These are phyloP conservation scores for Mucor irregularis DNA, from an alignment of 371 early-diverging fungal species.

Conservation along the genomic window DNA sequence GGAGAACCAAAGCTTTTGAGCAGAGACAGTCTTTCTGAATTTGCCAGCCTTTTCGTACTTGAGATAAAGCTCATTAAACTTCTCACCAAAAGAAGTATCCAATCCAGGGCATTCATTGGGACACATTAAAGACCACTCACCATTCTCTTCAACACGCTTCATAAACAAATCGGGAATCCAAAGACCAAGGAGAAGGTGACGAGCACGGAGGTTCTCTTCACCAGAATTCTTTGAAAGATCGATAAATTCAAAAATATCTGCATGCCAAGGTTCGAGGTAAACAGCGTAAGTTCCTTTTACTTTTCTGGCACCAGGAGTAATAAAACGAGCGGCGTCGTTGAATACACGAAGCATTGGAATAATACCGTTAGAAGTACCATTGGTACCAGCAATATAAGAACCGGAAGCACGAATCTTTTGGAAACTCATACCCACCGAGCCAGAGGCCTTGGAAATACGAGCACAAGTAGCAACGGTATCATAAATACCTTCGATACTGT, in stretches of 20 bases:
- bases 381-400: constrained; percentile 91
- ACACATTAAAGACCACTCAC: constrained; percentile 94
- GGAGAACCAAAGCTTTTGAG: constrained; percentile 95
- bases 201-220: constrained; percentile 92
- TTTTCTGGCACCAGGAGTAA: constrained; percentile 96
- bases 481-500: constrained; percentile 93
- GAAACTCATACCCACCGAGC: constrained; percentile 92
- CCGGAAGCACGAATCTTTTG: constrained; percentile 90
- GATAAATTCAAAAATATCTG: constrained; percentile 92
- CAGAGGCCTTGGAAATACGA: constrained; percentile 91
- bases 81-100: constrained; percentile 84
- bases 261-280: constrained; percentile 97
- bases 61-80: constrained; percentile 81
- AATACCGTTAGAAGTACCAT: constrained; percentile 93
- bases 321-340: constrained; percentile 93
- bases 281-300: constrained; percentile 93
- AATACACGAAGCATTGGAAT: constrained; percentile 95
- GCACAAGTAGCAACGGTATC: constrained; percentile 91
- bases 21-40: constrained; percentile 79
- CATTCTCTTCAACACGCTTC: constrained; percentile 90
- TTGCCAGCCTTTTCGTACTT: constrained; percentile 80
- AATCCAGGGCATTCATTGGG: constrained; percentile 90
- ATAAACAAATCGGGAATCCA: constrained; percentile 98
- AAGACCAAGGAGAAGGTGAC: constrained; percentile 89
- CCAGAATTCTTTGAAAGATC: constrained; percentile 94